Percentiles rank a stretch among this genome's conserved stretches.
These are phyloP conservation scores for Podaxis carcinomalis DNA, from an alignment of 768 basidiomycete genomes.

Conservation along the genomic window DNA sequence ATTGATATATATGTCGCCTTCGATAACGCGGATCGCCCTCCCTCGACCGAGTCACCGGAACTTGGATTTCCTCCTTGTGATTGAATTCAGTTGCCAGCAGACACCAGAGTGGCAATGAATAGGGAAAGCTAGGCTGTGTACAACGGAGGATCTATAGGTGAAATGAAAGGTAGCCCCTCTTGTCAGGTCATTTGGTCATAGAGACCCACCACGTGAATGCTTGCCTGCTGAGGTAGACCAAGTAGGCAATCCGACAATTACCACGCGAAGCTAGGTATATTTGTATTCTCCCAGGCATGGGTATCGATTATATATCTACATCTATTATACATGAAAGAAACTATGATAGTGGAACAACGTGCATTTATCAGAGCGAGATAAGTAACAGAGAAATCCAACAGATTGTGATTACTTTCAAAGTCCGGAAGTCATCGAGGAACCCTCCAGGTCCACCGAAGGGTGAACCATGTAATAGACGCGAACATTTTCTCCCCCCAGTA, in stretches of 20 bases:
- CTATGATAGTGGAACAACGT: conserved; percentile 4
- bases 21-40: neutral
- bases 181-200: neutral
- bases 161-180: neutral
- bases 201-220: conserved; percentile 3
- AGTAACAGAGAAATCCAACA: neutral
- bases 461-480: conserved; percentile 89
- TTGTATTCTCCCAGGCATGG: neutral
- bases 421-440: conserved; percentile 38
- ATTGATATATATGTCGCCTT: neutral
- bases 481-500: conserved; percentile 50
- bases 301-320: conserved; percentile 14
- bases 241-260: conserved; percentile 9
- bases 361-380: conserved; percentile 16
- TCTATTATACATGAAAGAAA: conserved; percentile 13
- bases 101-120: neutral
- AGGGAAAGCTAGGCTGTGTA: neutral
- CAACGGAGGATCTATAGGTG: neutral
- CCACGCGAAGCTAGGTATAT: conserved; percentile 1
- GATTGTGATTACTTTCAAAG: conserved; percentile 11
- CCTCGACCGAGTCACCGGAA: neutral
- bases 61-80: neutral
- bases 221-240: conserved; percentile 4
- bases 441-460: conserved; percentile 77
- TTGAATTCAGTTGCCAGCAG: neutral